These are phyloP conservation scores for Achaetomiella virescens DNA, from an alignment of 495 filamentous ascomycete species.

Conservation along the genomic window DNA sequence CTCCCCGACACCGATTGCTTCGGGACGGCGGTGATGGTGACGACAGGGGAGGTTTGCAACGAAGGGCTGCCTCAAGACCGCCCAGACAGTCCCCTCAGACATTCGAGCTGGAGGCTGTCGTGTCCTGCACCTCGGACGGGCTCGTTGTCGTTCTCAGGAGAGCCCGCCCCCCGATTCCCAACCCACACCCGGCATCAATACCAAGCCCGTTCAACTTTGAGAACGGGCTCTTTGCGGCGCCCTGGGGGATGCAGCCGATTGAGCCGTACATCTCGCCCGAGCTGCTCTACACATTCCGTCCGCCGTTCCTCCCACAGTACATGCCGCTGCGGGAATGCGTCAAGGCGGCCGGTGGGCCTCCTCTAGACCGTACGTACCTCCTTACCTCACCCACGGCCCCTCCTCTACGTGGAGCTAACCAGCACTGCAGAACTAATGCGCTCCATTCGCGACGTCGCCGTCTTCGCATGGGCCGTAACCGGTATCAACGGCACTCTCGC, in stretches of 20 bases:
- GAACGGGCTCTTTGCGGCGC: constrained; percentile 70
- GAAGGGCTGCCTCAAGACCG: constrained; percentile 3
- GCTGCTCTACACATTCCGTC: constrained; percentile 37
- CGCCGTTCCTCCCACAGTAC: constrained; percentile 37
- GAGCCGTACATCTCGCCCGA: constrained; percentile 38
- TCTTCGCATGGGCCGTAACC: constrained; percentile 74
- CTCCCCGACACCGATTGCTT: neutral
- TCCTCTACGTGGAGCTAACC: neutral
- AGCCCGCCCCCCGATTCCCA: constrained; percentile 64
- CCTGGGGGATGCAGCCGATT: constrained; percentile 63
- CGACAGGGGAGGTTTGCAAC: neutral
- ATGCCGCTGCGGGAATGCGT: constrained; percentile 41
- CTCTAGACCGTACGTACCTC: constrained; percentile 36
- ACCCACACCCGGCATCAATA: constrained; percentile 41
- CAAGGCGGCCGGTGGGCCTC: constrained; percentile 45
- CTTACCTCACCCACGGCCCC: neutral
- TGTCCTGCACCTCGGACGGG: constrained; percentile 86
- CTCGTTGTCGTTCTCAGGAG: constrained; percentile 76
- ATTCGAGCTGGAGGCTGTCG: constrained; percentile 77
- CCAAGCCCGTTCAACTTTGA: constrained; percentile 44
- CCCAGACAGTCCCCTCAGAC: constrained; percentile 6
- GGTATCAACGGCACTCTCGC: constrained; percentile 76
- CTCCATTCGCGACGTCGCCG: constrained; percentile 74
- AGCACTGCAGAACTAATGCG: constrained; percentile 54
- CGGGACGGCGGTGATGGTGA: neutral